Evolutionary conservation across 805 yeast species (phyloP).

Genomic region (Lipomyces spencermartinsiae): DNA sequence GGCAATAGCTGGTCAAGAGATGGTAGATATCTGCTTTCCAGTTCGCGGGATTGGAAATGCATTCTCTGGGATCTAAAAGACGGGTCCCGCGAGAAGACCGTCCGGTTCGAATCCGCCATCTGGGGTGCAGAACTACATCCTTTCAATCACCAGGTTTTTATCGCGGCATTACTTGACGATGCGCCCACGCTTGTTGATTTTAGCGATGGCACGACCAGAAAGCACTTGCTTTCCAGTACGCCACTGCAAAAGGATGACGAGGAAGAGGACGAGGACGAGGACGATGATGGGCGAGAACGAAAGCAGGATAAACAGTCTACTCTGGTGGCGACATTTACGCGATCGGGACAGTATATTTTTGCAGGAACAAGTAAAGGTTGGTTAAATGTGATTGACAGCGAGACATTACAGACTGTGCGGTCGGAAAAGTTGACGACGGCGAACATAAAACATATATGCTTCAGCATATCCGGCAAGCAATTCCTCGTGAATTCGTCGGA

Average conservation of each 20-base stretch:
- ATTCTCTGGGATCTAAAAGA: constrained; percentile 77
- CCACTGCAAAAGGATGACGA: constrained; percentile 13
- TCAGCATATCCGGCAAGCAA: constrained; percentile 64
- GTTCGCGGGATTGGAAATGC: constrained; percentile 83
- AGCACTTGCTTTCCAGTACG: constrained; percentile 21
- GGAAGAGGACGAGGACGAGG: constrained; percentile 27
- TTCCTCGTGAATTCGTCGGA: constrained; percentile 46
- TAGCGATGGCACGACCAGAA: constrained; percentile 30
- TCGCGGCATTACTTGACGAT: constrained; percentile 71
- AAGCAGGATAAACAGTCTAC: constrained; percentile 51
- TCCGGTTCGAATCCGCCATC: constrained; percentile 70
- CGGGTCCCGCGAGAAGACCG: constrained; percentile 51
- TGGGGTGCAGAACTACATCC: constrained; percentile 68
- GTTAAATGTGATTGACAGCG: constrained; percentile 56
- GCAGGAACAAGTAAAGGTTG: constrained; percentile 85
- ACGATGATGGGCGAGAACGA: constrained; percentile 36
- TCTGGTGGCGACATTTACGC: constrained; percentile 58
- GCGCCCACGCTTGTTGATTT: constrained; percentile 60
- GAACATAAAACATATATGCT: constrained; percentile 74
- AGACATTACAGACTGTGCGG: constrained; percentile 49
- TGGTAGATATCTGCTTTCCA: constrained; percentile 70
- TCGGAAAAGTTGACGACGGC: constrained; percentile 67
- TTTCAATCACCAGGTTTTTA: constrained; percentile 50
- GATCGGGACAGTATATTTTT: constrained; percentile 61
- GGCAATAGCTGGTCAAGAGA: constrained; percentile 68